Base-by-base conservation (phyloP, 164 flowering plant genomes). In the Sextonia rubra region DNA sequence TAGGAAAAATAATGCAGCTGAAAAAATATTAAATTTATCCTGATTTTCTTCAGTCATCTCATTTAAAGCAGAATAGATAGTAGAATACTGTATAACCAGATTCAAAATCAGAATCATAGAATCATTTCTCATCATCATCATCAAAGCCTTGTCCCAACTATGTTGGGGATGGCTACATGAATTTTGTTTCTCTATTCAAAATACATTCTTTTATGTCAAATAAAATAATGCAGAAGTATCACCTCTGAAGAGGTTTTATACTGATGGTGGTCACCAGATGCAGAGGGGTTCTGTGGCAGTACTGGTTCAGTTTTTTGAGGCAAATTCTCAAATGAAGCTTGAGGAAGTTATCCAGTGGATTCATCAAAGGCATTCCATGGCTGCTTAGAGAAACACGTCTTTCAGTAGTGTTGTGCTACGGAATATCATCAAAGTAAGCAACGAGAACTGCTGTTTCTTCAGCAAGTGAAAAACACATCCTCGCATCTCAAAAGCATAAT, bases 311-410 rank as follows among this genome's bases (percentile, higher is more conserved):
- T 74, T 48, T 29, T 80, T 61, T 75, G 75, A 60, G 63, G 72
- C 18, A 61, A 24, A 73, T 71, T 74, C 64, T 66, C 82, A 71
- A 69, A 24, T 11, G 71, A 62, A 74, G 68, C 60, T 66, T 62
- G 73, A 75, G 83, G 66, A 75, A 69, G 69, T 56, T 70, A 68
- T 29, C 73, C 80, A 66, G 2, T 61, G 69, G 85, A 73, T 73
- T 82, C 85, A 72, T 80, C 88, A 81, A 93, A 93, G 22, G 95
- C 90, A 84, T 84, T 88, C 97, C 97, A 90, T 63, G 81, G 56
- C 94, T 91, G 86, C 69, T 20, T 12, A 71, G n/a, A 18, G 58
- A 52, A 52, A 52, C 17, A 52, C 58, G n/a, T 64, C 20, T 17
- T 32, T 24, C 56, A 68, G 20, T 47, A 11, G 37, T 48, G 15